phyloP scores from a whole-genome alignment of 352 stramenopile genomes.

The Pythium sukuiense region DNA sequence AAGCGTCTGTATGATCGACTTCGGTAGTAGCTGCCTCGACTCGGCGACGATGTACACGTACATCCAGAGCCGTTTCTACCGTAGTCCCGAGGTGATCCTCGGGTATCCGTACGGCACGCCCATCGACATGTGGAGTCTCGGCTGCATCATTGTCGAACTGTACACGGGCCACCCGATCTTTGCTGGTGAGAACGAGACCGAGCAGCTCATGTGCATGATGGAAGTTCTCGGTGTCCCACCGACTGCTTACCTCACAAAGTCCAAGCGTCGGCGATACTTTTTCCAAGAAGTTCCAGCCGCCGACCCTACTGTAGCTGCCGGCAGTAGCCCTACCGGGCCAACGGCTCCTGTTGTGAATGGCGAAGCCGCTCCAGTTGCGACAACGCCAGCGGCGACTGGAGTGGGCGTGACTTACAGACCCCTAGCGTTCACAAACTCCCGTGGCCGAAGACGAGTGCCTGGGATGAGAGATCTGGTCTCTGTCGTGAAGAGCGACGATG shows the following conservation, averaged over 20 bases:
- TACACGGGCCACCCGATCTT: constrained; percentile 84
- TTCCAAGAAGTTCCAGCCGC: constrained; percentile 40
- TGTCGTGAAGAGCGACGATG: constrained; percentile 47
- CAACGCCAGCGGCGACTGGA: neutral
- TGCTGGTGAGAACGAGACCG: constrained; percentile 74
- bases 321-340: neutral
- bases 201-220: constrained; percentile 89
- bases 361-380: neutral
- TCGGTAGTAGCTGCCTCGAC: constrained; percentile 95
- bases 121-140: constrained; percentile 92
- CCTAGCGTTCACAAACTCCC: constrained; percentile 62
- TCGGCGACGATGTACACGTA: constrained; percentile 92
- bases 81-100: constrained; percentile 96
- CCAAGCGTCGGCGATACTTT: constrained; percentile 63
- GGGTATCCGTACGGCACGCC: constrained; percentile 77
- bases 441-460: constrained; percentile 46
- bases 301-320: neutral
- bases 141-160: constrained; percentile 85
- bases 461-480: constrained; percentile 39
- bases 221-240: constrained; percentile 65
- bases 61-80: constrained; percentile 98
- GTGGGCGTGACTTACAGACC: constrained; percentile 31
- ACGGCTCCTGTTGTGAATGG: neutral
- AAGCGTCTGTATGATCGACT: constrained; percentile 93
- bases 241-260: constrained; percentile 41